A percentile compares a stretch with the other conserved stretches of the same genome.
Conservation (phyloP, 345 rosid genomes). For the Pelargonium nanum region DNA sequence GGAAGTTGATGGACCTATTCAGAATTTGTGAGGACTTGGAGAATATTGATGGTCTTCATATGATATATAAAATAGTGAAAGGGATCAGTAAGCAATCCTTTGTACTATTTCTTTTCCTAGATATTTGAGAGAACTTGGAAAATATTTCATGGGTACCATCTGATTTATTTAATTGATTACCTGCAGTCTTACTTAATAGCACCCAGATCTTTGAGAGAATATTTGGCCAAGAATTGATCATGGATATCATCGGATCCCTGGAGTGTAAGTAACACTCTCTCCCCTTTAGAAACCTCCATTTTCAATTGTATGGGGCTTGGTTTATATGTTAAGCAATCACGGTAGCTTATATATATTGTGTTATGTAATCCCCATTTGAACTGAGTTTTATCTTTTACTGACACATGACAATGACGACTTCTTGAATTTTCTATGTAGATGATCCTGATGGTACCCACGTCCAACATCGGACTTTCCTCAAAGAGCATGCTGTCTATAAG, state of each 20-base stretch:
- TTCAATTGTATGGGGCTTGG: no score
- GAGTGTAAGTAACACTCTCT: constrained; percentile 55
- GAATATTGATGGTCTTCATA: constrained; percentile 53
- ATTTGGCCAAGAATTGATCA: constrained; percentile 72
- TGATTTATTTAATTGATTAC: constrained; percentile 12
- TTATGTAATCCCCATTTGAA: neutral
- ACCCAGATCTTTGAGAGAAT: constrained; percentile 69
- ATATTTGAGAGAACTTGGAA: neutral
- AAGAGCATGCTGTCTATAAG: constrained; percentile 66
- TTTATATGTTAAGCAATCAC: no score
- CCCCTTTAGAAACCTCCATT: neutral
- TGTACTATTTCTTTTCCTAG: constrained; percentile 11
- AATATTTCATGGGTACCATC: constrained; percentile 3
- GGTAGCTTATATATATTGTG: neutral
- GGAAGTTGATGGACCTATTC: constrained; percentile 63
- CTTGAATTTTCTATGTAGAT: constrained; percentile 36
- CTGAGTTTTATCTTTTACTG: neutral
- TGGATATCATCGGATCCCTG: constrained; percentile 81
- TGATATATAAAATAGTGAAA: constrained; percentile 73
- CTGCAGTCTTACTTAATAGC: constrained; percentile 74
- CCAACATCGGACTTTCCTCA: constrained; percentile 62
- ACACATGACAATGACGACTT: constrained; percentile 4
- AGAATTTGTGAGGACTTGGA: constrained; percentile 59
- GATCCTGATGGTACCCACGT: constrained; percentile 56
- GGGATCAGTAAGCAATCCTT: constrained; percentile 57